A percentile compares a stretch with the other conserved stretches of the same genome.
These are phyloP conservation scores for Candida broadrunensis DNA, from an alignment of 805 yeast genomes.

Conservation along the genomic window DNA sequence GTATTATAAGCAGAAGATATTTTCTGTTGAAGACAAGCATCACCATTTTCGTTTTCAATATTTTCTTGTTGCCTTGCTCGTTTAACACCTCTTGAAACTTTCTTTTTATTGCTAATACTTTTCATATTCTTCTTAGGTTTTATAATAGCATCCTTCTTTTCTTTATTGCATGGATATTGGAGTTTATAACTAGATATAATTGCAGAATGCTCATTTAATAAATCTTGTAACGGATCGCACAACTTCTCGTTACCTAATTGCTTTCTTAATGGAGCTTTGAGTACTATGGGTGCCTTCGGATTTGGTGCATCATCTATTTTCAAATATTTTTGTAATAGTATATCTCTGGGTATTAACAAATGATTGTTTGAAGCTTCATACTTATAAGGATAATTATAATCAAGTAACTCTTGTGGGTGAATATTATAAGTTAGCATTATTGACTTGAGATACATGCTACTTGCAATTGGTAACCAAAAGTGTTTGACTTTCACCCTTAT, in stretches of 20 bases:
- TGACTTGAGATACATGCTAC: background rate
- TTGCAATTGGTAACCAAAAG: background rate
- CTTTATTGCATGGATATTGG: conserved; percentile 12
- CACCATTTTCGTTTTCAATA: conserved; percentile 2
- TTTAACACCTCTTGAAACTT: conserved; percentile 7
- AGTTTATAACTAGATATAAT: conserved; percentile 11
- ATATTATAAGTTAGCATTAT: background rate
- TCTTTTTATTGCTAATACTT: background rate
- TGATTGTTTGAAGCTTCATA: background rate
- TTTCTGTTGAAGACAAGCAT: conserved; percentile 3
- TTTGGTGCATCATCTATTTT: conserved; percentile 7
- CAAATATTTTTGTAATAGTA: conserved; percentile 3
- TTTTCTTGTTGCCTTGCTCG: conserved; percentile 3
- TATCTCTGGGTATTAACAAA: background rate
- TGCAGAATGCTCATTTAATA: conserved; percentile 15
- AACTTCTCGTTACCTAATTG: background rate
- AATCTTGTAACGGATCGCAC: conserved; percentile 20
- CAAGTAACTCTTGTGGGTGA: conserved; percentile 10
- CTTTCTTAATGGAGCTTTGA: conserved; percentile 9
- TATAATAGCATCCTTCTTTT: background rate
- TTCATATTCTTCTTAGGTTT: background rate
- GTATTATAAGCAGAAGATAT: conserved; percentile 16
- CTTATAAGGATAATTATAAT: conserved; percentile 10
- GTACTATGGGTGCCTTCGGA: conserved; percentile 7
- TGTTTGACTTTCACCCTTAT: no score